Base-by-base conservation (phyloP, 768 basidiomycete genomes). In the Trametes villosa region DNA sequence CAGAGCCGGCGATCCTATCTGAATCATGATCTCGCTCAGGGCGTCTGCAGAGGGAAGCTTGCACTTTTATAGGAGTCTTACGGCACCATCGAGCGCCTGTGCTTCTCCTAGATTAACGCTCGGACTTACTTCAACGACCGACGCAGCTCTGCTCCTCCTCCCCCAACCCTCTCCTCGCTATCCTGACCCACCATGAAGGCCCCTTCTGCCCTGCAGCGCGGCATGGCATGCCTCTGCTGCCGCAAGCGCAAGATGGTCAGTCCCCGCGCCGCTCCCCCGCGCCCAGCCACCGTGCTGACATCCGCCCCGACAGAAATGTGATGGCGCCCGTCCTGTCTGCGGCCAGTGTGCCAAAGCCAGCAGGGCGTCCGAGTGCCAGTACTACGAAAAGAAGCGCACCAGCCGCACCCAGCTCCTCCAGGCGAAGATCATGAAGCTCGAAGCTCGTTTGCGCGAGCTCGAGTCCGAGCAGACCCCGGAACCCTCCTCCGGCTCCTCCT, bases 301-400 rank as follows among this genome's bases (percentile, higher is more conserved):
- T 33, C 45, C 60, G 49, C 42, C 38, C 40, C 36, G 36, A 38
- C 64, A 87, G 86, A 82, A 83, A 82, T 88, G 86, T 68, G 84
- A 86, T 66, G 84, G 84, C 18, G 70, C 69, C 26, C 82, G 83
- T 40, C 86, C 86, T 17, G 75, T 80, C 34, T 87, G 86, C 67
- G 71, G 73, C 22, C 83, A 84, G 65, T 88, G 86, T 66, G 71
- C 71, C 62, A 82, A 83, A 63, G 81, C 84, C 74, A 82, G 81
- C 67, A 73, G 85, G 26, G 70, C 73, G 5, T 67, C 72, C 2
- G 79, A 83, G 49, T 87, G 86, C 70, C 72, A 79, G 54, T 88
- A 86, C 74, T 83, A 86, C 65, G 85, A 87, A 67, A 80, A 79
- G 69, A 79, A 79, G 64, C 81, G 80, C 57, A 84, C 85, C 70